Conservation (phyloP, 495 filamentous ascomycete genomes). For the Daldinia decipiens region DNA sequence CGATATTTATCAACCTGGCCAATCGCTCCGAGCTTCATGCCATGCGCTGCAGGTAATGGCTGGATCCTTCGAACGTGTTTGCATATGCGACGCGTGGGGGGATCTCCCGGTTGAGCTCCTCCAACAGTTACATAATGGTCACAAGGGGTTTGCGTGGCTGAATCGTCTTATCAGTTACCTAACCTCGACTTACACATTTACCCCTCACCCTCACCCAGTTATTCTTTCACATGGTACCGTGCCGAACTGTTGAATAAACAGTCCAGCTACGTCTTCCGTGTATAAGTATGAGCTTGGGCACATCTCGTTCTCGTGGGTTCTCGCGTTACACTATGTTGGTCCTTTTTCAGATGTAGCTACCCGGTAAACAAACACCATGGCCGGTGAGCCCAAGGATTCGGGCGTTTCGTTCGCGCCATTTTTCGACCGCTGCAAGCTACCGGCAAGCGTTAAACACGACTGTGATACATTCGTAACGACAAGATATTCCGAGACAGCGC, state of each 20-base stretch:
- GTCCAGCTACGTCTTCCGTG: neutral
- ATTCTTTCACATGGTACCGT: conserved; percentile 36
- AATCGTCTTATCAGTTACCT: conserved; percentile 43
- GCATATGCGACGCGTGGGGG: conserved; percentile 35
- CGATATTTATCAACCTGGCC: conserved; percentile 21
- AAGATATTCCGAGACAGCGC: conserved; percentile 36
- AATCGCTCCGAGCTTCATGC: conserved; percentile 25
- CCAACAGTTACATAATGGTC: conserved; percentile 39
- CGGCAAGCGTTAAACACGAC: conserved; percentile 37
- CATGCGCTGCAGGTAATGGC: conserved; percentile 10
- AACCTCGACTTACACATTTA: conserved; percentile 17
- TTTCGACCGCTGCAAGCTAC: conserved; percentile 44
- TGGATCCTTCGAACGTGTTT: conserved; percentile 27
- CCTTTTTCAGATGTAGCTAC: neutral
- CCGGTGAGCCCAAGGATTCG: conserved; percentile 36
- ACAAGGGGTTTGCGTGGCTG: conserved; percentile 25
- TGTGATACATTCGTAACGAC: conserved; percentile 41
- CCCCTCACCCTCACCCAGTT: conserved; percentile 48
- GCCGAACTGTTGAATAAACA: conserved; percentile 4
- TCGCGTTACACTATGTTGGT: conserved; percentile 13
- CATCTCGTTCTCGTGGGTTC: conserved; percentile 10
- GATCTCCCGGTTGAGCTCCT: conserved; percentile 12
- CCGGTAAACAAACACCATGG: conserved; percentile 33
- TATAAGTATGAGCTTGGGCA: conserved; percentile 15
- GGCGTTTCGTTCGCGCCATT: conserved; percentile 37